Evolutionary conservation across 805 yeast species (phyloP).

Genomic region (Saturnispora serradocipensis): DNA sequence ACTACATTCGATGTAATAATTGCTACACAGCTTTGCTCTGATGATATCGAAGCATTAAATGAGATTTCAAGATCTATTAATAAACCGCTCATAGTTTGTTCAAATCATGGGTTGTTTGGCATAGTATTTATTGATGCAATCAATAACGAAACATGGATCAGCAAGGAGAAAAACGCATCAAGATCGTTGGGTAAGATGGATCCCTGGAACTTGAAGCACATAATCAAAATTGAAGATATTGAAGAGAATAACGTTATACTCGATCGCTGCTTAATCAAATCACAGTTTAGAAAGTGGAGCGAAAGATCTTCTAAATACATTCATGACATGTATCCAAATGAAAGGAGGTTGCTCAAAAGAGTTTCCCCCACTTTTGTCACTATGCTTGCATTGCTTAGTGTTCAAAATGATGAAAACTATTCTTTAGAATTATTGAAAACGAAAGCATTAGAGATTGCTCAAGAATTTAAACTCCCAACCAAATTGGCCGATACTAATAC

Average conservation of each 20-base stretch:
- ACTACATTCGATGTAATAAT: constrained; percentile 59
- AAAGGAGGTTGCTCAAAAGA: constrained; percentile 33
- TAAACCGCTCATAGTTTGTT: constrained; percentile 61
- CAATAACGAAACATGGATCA: constrained; percentile 46
- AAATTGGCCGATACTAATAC: constrained; percentile 29
- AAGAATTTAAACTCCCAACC: constrained; percentile 36
- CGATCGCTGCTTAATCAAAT: constrained; percentile 32
- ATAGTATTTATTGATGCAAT: constrained; percentile 74
- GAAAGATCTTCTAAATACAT: constrained; percentile 13
- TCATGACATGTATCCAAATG: constrained; percentile 12
- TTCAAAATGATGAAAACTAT: constrained; percentile 8
- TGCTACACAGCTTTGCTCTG: constrained; percentile 52
- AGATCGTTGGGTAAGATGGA: constrained; percentile 38
- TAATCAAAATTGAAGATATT: constrained; percentile 29
- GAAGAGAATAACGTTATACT: constrained; percentile 27
- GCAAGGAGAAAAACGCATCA: constrained; percentile 40
- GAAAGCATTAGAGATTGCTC: constrained; percentile 26
- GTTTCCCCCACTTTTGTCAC: constrained; percentile 52
- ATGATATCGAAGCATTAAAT: constrained; percentile 42
- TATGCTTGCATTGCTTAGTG: constrained; percentile 47
- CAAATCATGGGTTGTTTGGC: constrained; percentile 75
- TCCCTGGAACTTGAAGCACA: constrained; percentile 14
- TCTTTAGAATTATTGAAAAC: constrained; percentile 22
- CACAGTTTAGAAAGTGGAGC: constrained; percentile 30
- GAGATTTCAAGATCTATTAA: constrained; percentile 41